Conservation (phyloP, 1,139 yeast genomes). For the Kodamaea suecica region DNA sequence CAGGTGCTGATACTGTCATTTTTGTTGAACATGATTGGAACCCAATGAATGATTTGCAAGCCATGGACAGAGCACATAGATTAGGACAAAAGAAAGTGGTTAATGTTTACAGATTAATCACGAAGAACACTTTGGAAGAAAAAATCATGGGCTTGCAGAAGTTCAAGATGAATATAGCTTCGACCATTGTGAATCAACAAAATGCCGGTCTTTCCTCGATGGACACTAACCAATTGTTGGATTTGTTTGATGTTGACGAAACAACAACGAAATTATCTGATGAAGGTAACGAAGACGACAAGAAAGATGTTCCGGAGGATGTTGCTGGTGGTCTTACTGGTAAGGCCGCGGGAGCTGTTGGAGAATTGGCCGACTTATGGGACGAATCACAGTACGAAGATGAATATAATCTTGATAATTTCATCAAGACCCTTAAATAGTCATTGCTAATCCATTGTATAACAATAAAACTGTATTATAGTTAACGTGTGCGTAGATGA, state of each 20-base stretch:
- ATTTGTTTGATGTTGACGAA: slow-evolving; percentile 77
- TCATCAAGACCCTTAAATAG: slow-evolving; percentile 70
- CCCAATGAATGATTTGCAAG: slow-evolving; percentile 98
- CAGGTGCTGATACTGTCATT: slow-evolving; percentile 98
- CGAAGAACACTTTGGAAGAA: slow-evolving; percentile 91
- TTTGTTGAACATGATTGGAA: slow-evolving; percentile 99
- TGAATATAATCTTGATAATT: slow-evolving; percentile 89
- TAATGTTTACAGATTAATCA: slow-evolving; percentile 87
- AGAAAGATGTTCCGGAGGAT: slow-evolving; percentile 46
- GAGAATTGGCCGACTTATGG: slow-evolving; percentile 93
- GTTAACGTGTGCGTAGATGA: too few relatives aligned
- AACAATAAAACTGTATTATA: neutral
- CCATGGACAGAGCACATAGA: slow-evolving; percentile 99
- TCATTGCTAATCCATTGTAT: neutral
- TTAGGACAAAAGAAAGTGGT: slow-evolving; percentile 98
- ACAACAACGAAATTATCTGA: slow-evolving; percentile 40
- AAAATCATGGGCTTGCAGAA: slow-evolving; percentile 98
- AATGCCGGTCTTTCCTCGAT: slow-evolving; percentile 91
- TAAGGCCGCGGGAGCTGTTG: slow-evolving; percentile 69
- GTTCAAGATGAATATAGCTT: slow-evolving; percentile 96
- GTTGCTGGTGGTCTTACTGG: slow-evolving; percentile 62
- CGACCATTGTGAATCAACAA: slow-evolving; percentile 94
- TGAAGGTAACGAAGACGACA: slow-evolving; percentile 26
- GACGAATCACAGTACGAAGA: slow-evolving; percentile 95
- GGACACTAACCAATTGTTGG: slow-evolving; percentile 94